Percentiles rank a stretch among this genome's conserved stretches.
phyloP scores from a whole-genome alignment of 768 basidiomycete species.

The Pholiota conissans region DNA sequence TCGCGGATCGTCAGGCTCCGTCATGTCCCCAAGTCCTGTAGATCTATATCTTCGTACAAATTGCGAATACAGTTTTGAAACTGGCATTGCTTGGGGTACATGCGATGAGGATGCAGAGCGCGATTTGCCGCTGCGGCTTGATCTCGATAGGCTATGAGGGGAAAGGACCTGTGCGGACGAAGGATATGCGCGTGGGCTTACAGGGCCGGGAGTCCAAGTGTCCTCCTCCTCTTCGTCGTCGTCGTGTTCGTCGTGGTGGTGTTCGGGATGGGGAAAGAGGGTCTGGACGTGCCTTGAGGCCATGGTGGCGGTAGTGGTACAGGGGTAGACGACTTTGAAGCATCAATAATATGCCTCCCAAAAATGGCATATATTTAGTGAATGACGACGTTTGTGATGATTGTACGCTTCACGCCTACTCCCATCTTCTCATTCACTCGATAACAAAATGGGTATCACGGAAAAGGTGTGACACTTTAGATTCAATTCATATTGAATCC shows the following conservation, averaged over 20 bases:
- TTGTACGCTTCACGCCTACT: constrained; percentile 15
- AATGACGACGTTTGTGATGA: constrained; percentile 5
- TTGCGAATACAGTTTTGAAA: constrained; percentile 72
- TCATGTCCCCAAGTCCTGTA: constrained; percentile 40
- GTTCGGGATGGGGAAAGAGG: constrained; percentile 62
- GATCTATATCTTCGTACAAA: constrained; percentile 78
- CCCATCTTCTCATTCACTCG: constrained; percentile 8
- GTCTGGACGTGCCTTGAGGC: constrained; percentile 58
- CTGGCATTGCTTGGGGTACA: constrained; percentile 28
- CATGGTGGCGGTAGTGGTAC: constrained; percentile 19
- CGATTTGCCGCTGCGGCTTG: constrained; percentile 28
- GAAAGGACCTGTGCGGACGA: constrained; percentile 31
- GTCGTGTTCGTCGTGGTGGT: constrained; percentile 32
- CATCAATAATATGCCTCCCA: not conserved
- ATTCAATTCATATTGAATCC: not conserved
- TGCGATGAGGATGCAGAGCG: constrained; percentile 25
- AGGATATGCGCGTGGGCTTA: constrained; percentile 32
- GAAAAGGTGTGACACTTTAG: constrained; percentile 65
- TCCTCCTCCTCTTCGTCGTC: constrained; percentile 54
- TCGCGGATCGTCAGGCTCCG: constrained; percentile 63
- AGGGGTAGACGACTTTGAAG: not conserved
- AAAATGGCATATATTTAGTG: constrained; percentile 4
- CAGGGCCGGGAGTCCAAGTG: constrained; percentile 35
- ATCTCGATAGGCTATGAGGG: constrained; percentile 26
- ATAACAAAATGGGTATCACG: constrained; percentile 77